Evolutionary conservation across 2,329 filamentous ascomycete genomes (phyloP), one percentile per base, ranked within the genome.

Genomic region (Exserohilum turcica): DNA sequence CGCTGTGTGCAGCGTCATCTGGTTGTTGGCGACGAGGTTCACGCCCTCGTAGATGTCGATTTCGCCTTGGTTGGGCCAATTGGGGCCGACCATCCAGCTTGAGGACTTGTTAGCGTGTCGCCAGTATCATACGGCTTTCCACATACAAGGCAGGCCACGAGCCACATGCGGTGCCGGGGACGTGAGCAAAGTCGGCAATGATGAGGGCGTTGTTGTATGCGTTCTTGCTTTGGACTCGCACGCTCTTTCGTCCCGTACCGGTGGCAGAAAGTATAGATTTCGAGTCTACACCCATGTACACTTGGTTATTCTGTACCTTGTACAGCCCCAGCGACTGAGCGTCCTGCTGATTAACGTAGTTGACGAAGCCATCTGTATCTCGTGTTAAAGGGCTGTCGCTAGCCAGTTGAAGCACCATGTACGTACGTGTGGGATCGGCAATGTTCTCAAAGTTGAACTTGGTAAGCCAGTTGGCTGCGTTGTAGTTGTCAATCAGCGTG

Each of bases 51-150:
- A 57, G 37, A 69, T 70, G 44, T 71, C 71, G 13, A 69, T 65
- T 52, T 77, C 74, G 27, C 74, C 74, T 47, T 68, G 66, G 43
- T 68, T 69, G 5, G 74, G 74, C 74, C 74, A 77, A 52, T 73
- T 71, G 4, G 70, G 71, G 2, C 75, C 74, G 19, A 75, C 59
- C 65, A 73, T 71, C 74, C 73, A 75, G 54, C 71, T 72, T 10
- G n/a, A n/a, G n/a, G n/a, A n/a, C n/a, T n/a, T 10, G 37, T 61
- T n/a, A 62, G 60, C 37, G 36, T n/a, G n/a, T n/a, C n/a, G n/a
- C n/a, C n/a, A n/a, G 27, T 16, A 40, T 37, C 16, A 38, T 19
- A 2, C 13, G 13, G n/a, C 6, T n/a, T 18, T 12, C 9, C 24
- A 56, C 58, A 32, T 65, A 74, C 66, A 73, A 76, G 27, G 74